phyloP scores from a whole-genome alignment of 208 protist species.

The Tritrichomonas musculus region DNA sequence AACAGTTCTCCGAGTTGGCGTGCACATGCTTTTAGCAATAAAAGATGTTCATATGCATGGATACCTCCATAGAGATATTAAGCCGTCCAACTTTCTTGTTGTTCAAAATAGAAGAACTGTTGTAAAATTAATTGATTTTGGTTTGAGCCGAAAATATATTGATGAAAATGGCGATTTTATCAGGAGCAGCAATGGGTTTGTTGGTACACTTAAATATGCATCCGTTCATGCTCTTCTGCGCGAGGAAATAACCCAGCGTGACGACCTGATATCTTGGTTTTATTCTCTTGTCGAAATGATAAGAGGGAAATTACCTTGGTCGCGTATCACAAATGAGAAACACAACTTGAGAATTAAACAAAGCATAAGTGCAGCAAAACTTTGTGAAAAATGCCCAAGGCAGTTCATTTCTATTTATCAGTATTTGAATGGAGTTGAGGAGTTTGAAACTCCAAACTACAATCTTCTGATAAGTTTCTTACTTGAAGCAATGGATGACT shows the following conservation, averaged over 20 bases:
- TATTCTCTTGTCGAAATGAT: not conserved
- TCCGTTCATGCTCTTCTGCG: not conserved
- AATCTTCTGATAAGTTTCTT: not conserved
- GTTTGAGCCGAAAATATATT: not conserved
- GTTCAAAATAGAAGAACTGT: no score
- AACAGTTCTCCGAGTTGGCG: not conserved
- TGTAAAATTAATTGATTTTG: not conserved
- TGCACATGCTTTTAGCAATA: not conserved
- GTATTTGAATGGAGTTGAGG: not conserved
- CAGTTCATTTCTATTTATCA: not conserved
- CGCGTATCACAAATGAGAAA: not conserved
- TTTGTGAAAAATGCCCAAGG: not conserved
- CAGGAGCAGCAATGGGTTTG: not conserved
- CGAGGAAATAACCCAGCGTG: not conserved
- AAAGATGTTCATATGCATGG: not conserved
- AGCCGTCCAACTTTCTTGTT: not conserved
- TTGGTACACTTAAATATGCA: not conserved
- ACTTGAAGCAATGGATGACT: not conserved
- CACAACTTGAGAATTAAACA: not conserved
- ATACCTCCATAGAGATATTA: not conserved
- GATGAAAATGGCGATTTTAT: not conserved
- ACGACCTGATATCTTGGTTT: not conserved
- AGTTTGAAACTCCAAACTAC: not conserved
- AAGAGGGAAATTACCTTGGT: not conserved
- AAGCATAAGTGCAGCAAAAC: not conserved